These are phyloP conservation scores for Chlorella variabilis DNA, from an alignment of 163 green algal species.

Conservation along the genomic window DNA sequence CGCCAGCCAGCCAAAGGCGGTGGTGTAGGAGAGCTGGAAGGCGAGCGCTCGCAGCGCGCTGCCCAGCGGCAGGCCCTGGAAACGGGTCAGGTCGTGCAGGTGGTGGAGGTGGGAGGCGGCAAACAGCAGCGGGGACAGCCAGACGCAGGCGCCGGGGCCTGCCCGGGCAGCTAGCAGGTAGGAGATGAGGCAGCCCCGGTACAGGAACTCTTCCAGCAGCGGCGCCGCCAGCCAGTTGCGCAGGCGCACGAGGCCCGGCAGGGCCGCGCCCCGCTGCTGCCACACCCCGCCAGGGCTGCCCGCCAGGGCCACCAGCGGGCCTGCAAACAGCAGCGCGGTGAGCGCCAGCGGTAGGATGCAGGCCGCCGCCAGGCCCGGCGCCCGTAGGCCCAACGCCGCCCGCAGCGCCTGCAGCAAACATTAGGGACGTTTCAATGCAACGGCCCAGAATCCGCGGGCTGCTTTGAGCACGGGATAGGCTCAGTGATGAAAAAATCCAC, in stretches of 20 bases:
- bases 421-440: too few species aligned
- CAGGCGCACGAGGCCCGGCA: not conserved
- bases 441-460: too few species aligned
- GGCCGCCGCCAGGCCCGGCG: constrained; percentile 9
- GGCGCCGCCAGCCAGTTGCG: constrained; percentile 75
- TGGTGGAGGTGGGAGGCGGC: constrained; percentile 87
- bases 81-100: constrained; percentile 62
- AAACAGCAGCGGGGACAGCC: constrained; percentile 85
- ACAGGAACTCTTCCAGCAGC: constrained; percentile 88
- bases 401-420: not conserved
- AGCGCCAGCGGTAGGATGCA: constrained; percentile 42
- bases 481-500: too few species aligned
- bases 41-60: not conserved
- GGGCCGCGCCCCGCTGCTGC: not conserved
- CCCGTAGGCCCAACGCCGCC: constrained; percentile 19
- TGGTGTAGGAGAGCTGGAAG: constrained; percentile 80
- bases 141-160: constrained; percentile 31
- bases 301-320: constrained; percentile 41
- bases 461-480: too few species aligned
- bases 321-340: constrained; percentile 49
- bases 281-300: not conserved
- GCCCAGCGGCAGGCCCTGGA: constrained; percentile 44
- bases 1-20: constrained; percentile 83
- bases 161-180: constrained; percentile 43
- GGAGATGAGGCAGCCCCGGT: constrained; percentile 79